These are phyloP conservation scores for Penicillium lagena DNA, from an alignment of 495 filamentous ascomycete species.

Conservation along the genomic window DNA sequence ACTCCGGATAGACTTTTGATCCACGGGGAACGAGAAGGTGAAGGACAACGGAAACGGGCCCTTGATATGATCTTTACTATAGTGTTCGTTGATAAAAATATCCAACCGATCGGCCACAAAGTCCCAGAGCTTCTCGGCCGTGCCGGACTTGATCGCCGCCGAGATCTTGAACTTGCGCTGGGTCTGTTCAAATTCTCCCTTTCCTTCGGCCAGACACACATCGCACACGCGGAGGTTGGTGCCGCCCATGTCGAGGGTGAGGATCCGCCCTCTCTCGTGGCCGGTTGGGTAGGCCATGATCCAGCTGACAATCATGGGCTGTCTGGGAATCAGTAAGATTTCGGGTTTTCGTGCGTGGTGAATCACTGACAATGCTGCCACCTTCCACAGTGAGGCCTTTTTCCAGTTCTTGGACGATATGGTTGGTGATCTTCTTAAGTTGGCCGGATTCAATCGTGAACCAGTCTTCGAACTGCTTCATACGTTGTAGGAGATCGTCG, in stretches of 20 bases:
- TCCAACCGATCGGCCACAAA: constrained; percentile 86
- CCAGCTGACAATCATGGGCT: constrained; percentile 98
- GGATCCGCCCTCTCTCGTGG: constrained; percentile 73
- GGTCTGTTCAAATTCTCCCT: constrained; percentile 85
- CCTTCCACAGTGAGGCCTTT: constrained; percentile 79
- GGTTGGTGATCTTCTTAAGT: constrained; percentile 78
- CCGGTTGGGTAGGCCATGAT: constrained; percentile 81
- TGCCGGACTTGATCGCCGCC: constrained; percentile 76
- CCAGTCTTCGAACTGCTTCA: constrained; percentile 67
- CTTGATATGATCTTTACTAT: constrained; percentile 46
- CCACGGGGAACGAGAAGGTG: constrained; percentile 91
- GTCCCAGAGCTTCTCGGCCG: constrained; percentile 78
- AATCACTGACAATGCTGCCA: constrained; percentile 69
- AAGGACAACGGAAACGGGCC: constrained; percentile 70
- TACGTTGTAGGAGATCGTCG: constrained; percentile 64
- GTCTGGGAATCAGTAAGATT: constrained; percentile 1
- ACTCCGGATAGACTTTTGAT: constrained; percentile 81
- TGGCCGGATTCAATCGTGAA: constrained; percentile 68
- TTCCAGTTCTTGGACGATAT: constrained; percentile 74
- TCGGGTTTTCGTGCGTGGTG: not conserved
- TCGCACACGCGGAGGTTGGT: constrained; percentile 93
- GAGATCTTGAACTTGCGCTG: constrained; percentile 91
- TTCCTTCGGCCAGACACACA: constrained; percentile 69
- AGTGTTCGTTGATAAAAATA: constrained; percentile 78
- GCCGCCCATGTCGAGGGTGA: constrained; percentile 93